phyloP scores from a whole-genome alignment of 768 basidiomycete genomes.

The Pleurotus eryngii region DNA sequence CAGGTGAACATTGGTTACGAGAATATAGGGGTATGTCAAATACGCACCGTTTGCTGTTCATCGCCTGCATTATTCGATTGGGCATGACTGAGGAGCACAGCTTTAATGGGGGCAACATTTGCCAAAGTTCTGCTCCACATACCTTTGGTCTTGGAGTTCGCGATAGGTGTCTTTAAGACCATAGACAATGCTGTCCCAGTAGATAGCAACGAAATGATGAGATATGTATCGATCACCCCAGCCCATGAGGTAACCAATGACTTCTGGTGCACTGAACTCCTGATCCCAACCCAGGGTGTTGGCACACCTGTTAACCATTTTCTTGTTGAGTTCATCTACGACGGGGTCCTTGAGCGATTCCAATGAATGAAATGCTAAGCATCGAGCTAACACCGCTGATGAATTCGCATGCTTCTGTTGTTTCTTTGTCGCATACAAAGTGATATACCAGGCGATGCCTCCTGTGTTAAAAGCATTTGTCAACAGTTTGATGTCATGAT shows the following conservation, averaged over 20 bases:
- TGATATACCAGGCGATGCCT: constrained; percentile 8
- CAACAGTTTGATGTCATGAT: constrained; percentile 4
- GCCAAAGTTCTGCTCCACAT: too few relatives aligned
- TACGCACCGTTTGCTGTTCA: too few relatives aligned
- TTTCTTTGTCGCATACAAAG: constrained; percentile 31
- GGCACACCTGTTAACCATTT: constrained; percentile 28
- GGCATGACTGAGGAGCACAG: too few relatives aligned
- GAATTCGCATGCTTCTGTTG: constrained; percentile 28
- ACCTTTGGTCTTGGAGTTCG: constrained; percentile 11
- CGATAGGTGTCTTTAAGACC: constrained; percentile 20
- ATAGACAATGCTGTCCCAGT: constrained; percentile 26
- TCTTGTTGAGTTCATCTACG: constrained; percentile 15
- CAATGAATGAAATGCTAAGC: constrained; percentile 24
- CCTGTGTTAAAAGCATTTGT: constrained; percentile 1
- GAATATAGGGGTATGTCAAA: too few relatives aligned
- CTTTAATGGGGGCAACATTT: too few relatives aligned
- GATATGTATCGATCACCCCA: constrained; percentile 36
- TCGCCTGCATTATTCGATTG: too few relatives aligned
- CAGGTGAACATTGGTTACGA: neutral
- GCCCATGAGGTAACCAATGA: constrained; percentile 40
- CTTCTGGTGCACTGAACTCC: constrained; percentile 34
- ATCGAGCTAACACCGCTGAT: constrained; percentile 30
- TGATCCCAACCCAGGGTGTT: constrained; percentile 33
- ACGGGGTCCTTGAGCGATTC: constrained; percentile 1
- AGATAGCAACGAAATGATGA: constrained; percentile 31